Base-by-base conservation (phyloP, 306 rosid species). In the Nissolia schottii region DNA sequence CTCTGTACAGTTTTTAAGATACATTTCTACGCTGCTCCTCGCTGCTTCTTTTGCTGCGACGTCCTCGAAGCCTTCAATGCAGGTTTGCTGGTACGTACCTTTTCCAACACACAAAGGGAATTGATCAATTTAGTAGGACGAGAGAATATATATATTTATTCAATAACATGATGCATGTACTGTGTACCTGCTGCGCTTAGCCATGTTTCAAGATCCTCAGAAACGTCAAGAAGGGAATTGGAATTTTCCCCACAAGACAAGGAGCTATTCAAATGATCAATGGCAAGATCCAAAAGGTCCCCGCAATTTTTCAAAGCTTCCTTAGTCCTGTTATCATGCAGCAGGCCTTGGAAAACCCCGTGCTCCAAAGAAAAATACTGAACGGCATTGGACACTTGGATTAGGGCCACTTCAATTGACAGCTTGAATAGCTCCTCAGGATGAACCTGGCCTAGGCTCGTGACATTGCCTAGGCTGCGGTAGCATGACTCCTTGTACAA, bases 171-270 rank as follows among this genome's bases (percentile, higher is more conserved):
- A 28, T 48, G 19, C 12, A 25, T 29, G 46, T 38, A 38, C 6
- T 35, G 12, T 13, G 1, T 78, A 83, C 89, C 92, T 59, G 96
- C 89, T 34, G 92, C 80, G 73, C 91, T 90, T 40, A 90, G 59
- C 98, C 96, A 88, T 12, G 98, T 92, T 62, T 68, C 19, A 13
- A 90, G 87, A 78, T 90, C 95, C 15, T 86, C 92, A 58, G 80
- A 43, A 23, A 67, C 84, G 0, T 84, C 70, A 66, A 66, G n/a
- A 35, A 90, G 23, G 0, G 96, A 84, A 68, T 7, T 5, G 40
- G 73, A 78, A 0, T 13, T 3, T 43, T 50, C 64, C 10, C 63
- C 71, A 0, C 74, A 66, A 1, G 77, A 71, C 70, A 90, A 16
- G 0, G 95, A 70, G 19, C 9, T 55, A 24, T 85, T 83, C 4